A percentile compares a stretch with the other conserved stretches of the same genome.
Evolutionary conservation across 805 yeast genomes (phyloP).

Genomic region (Metschnikowia gruessii): DNA sequence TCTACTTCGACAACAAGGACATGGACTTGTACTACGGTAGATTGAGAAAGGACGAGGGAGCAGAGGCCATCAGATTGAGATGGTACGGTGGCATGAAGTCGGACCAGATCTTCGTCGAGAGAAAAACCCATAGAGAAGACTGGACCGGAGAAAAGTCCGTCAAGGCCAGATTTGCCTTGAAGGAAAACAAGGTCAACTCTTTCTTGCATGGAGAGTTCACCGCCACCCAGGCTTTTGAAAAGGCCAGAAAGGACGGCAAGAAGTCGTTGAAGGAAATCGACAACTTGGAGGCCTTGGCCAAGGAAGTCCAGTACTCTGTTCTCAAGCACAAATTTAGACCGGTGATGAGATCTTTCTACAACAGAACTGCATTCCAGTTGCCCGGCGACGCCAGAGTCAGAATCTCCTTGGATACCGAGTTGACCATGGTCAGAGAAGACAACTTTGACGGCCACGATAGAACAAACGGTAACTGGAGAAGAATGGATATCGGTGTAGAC

Average conservation of each 20-base stretch:
- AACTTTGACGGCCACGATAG: slow-evolving; percentile 91
- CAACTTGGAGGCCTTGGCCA: slow-evolving; percentile 85
- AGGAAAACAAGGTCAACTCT: slow-evolving; percentile 85
- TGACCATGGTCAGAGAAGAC: slow-evolving; percentile 97
- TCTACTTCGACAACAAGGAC: slow-evolving; percentile 86
- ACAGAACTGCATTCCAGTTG: slow-evolving; percentile 97
- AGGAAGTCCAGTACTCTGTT: slow-evolving; percentile 88
- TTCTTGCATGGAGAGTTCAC: slow-evolving; percentile 83
- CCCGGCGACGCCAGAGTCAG: slow-evolving; percentile 99
- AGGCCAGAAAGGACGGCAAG: slow-evolving; percentile 89
- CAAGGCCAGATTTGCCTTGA: slow-evolving; percentile 90
- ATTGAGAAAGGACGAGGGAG: slow-evolving; percentile 95
- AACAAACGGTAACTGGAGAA: slow-evolving; percentile 93
- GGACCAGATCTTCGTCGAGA: slow-evolving; percentile 90
- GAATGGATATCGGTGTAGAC: slow-evolving; percentile 97
- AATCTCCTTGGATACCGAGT: slow-evolving; percentile 94
- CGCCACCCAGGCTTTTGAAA: slow-evolving; percentile 85
- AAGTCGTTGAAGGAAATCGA: slow-evolving; percentile 86
- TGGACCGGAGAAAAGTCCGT: slow-evolving; percentile 99
- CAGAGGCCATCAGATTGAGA: slow-evolving; percentile 95
- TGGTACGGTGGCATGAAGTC: slow-evolving; percentile 99
- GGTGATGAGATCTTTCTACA: slow-evolving; percentile 91
- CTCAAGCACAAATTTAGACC: slow-evolving; percentile 85
- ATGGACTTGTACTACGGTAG: slow-evolving; percentile 93
- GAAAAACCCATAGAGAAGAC: slow-evolving; percentile 98